phyloP scores from a whole-genome alignment of 352 stramenopile species.

The Pythium angustatum region DNA sequence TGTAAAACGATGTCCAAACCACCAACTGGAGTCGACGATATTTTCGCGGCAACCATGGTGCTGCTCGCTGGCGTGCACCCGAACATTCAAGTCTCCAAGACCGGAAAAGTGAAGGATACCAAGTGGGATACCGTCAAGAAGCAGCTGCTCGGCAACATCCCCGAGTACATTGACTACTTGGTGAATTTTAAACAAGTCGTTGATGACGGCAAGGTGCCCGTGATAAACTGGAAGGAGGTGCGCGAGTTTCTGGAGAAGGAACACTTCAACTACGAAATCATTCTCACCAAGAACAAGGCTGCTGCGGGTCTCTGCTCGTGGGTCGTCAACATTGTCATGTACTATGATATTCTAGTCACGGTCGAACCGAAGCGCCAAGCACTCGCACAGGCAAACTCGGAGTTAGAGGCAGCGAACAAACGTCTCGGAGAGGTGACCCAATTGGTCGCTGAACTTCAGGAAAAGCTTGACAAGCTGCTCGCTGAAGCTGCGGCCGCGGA shows the following conservation, averaged over 20 bases:
- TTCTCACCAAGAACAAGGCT: slow-evolving; percentile 94
- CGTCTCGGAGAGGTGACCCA: slow-evolving; percentile 86
- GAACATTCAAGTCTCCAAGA: slow-evolving; percentile 93
- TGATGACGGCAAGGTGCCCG: slow-evolving; percentile 92
- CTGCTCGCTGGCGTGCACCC: slow-evolving; percentile 94
- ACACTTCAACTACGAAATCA: slow-evolving; percentile 95
- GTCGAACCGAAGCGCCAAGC: slow-evolving; percentile 94
- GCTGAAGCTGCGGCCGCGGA: slow-evolving; percentile 90
- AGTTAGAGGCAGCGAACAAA: slow-evolving; percentile 91
- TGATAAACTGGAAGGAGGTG: slow-evolving; percentile 94
- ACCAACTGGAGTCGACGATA: slow-evolving; percentile 92
- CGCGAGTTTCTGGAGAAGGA: slow-evolving; percentile 92
- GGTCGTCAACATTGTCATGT: slow-evolving; percentile 97
- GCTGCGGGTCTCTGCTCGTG: slow-evolving; percentile 93
- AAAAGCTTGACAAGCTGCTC: slow-evolving; percentile 92
- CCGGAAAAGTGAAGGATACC: slow-evolving; percentile 95
- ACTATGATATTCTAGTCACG: slow-evolving; percentile 95
- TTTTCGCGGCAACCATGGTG: slow-evolving; percentile 94
- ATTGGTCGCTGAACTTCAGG: slow-evolving; percentile 91
- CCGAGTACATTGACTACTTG: slow-evolving; percentile 95
- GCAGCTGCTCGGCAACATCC: slow-evolving; percentile 93
- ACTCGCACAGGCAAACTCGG: slow-evolving; percentile 88
- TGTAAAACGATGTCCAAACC: slow-evolving; percentile 97
- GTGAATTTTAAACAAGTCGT: slow-evolving; percentile 93
- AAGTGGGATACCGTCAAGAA: slow-evolving; percentile 96